Base-by-base conservation (phyloP, 768 basidiomycete genomes). In the Leccinum subtestaceum region DNA sequence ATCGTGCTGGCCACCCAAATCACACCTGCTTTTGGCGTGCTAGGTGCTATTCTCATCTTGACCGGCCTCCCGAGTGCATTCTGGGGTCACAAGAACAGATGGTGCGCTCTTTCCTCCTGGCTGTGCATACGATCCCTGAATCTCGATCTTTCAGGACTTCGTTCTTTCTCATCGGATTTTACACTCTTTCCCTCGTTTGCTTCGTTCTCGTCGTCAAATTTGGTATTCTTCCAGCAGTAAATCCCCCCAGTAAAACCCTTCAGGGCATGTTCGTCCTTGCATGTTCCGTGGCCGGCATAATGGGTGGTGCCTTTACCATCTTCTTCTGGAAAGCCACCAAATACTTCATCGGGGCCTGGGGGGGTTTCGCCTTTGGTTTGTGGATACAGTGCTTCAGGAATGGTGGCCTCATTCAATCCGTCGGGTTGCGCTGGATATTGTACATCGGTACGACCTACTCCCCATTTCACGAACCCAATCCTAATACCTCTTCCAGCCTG, bases 71-170 rank as follows among this genome's bases (percentile, higher is more conserved):
- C 93, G 9, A 90, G 91, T 54, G 90, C 91, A 3, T 93, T 93
- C 65, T 87, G 91, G 76, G 95, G 95, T 21, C 93, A 95, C 77
- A 96, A 96, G 81, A 95, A 97, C 72, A 79, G 94, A 81, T 96
- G 95, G 94, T 90, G 68, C 45, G 82, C 77, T 45, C 10, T 49
- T 54, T 57, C 46, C 53, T 53, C 21, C 21, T 19, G 21, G 25
- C 51, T 21, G 10, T 15, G 21, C 38, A 13, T 51, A 11, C 21
- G 17, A 38, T 57, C 63, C 48, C 58, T 60, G 15, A 63, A 51
- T 59, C 50, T 49, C 49, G 51, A 52, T 56, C 67, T 63, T 63
- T 48, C 70, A 93, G 93, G 91, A 91, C 91, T 19, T 95, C 94
- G 12, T 89, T 95, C 78, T 96, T 97, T 75, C 80, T 98, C 66